Evolutionary conservation across 148 eudicot species (phyloP).

Genomic region (Rhododendron henanense): DNA sequence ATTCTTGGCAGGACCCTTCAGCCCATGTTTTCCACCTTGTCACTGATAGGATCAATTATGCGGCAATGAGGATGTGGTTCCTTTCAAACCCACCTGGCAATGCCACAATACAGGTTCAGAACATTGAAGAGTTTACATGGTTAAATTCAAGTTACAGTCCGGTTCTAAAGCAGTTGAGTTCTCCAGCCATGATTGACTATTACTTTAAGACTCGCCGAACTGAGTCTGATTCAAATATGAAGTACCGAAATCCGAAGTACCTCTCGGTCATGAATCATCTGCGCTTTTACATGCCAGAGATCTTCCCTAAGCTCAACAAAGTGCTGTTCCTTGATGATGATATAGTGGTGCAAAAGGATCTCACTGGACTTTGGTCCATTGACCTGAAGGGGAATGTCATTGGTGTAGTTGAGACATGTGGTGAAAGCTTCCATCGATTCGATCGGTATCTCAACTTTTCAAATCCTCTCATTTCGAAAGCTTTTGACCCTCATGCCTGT

Average conservation of each 20-base stretch:
- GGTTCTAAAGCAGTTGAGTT: constrained; percentile 70
- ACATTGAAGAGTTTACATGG: constrained; percentile 85
- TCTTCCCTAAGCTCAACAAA: constrained; percentile 76
- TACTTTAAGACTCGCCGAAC: constrained; percentile 70
- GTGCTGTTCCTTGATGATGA: constrained; percentile 87
- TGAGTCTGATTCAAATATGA: constrained; percentile 64
- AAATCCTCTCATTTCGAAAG: constrained; percentile 70
- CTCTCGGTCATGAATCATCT: constrained; percentile 83
- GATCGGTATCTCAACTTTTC: constrained; percentile 88
- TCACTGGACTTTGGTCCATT: constrained; percentile 69
- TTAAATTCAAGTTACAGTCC: constrained; percentile 86
- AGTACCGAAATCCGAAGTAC: constrained; percentile 84
- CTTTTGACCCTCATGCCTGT: constrained; percentile 79
- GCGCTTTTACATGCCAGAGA: constrained; percentile 91
- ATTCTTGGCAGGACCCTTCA: constrained; percentile 58
- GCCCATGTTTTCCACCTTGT: constrained; percentile 84
- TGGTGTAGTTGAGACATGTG: constrained; percentile 87
- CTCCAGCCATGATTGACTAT: constrained; percentile 75
- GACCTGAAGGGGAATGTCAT: constrained; percentile 77
- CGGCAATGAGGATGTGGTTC: constrained; percentile 98
- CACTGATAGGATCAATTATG: constrained; percentile 84
- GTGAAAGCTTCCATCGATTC: constrained; percentile 80
- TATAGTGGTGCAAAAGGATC: constrained; percentile 82
- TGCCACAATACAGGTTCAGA: constrained; percentile 72
- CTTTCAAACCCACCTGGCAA: constrained; percentile 59